These are phyloP conservation scores for Phytophthora rubi DNA, from an alignment of 352 stramenopile genomes.

Conservation along the genomic window DNA sequence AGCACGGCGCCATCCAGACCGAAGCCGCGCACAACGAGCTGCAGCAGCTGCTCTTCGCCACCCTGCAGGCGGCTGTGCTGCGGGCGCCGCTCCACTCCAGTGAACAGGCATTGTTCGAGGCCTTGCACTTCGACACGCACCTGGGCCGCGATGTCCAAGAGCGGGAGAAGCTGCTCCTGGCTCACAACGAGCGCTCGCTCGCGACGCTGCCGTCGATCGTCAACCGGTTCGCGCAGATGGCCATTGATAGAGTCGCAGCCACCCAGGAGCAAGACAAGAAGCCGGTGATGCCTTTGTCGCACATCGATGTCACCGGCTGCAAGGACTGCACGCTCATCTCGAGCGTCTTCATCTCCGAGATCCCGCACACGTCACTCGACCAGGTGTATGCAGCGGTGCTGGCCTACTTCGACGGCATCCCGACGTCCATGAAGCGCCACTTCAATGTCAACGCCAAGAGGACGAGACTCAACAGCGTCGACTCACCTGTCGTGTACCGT, in stretches of 20 bases:
- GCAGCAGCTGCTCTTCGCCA: background rate
- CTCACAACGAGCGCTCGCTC: background rate
- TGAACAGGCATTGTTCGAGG: background rate
- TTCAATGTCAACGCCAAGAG: background rate
- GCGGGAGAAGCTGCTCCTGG: background rate
- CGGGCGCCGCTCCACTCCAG: background rate
- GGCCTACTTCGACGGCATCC: background rate
- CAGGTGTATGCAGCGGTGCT: background rate
- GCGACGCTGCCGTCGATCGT: background rate
- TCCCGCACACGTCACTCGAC: background rate
- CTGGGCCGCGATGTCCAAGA: background rate
- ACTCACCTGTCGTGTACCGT: background rate
- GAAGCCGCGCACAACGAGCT: background rate
- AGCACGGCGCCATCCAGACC: background rate
- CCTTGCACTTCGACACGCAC: background rate
- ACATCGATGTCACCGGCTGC: background rate
- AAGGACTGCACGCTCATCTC: background rate
- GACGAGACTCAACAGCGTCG: background rate
- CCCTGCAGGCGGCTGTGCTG: background rate
- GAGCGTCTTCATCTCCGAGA: constrained; percentile 4
- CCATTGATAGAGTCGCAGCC: background rate
- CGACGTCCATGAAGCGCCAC: constrained; percentile 6
- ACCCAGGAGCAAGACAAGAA: background rate
- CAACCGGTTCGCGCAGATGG: background rate
- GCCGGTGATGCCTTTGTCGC: background rate